Percentiles rank a stretch among this genome's conserved stretches.
phyloP scores from a whole-genome alignment of 768 basidiomycete genomes.

The Termitomyces eurrhizus region DNA sequence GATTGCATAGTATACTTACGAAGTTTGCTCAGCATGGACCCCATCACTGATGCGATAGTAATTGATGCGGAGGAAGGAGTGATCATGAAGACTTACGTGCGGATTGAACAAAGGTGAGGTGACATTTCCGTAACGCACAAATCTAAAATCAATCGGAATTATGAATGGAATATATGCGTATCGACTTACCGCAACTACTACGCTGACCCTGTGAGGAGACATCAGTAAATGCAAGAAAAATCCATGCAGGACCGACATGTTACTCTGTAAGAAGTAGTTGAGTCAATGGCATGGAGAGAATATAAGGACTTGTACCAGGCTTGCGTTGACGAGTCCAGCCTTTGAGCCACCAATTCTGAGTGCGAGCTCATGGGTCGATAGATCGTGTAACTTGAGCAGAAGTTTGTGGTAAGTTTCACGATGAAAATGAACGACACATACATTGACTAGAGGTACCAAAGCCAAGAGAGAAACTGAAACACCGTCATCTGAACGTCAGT shows the following conservation, averaged over 20 bases:
- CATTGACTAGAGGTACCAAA: constrained; percentile 78
- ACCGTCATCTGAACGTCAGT: neutral
- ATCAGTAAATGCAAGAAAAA: constrained; percentile 5
- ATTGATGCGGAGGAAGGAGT: neutral
- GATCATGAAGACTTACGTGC: constrained; percentile 45
- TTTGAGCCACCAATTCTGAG: constrained; percentile 72
- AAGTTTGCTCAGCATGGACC: constrained; percentile 78
- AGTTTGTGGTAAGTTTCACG: neutral
- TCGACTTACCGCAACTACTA: constrained; percentile 69
- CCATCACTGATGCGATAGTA: constrained; percentile 52
- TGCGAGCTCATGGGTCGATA: constrained; percentile 70
- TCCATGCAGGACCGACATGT: constrained; percentile 47
- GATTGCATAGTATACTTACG: constrained; percentile 29
- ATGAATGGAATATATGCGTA: neutral
- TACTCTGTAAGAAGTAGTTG: constrained; percentile 42
- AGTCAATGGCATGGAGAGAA: neutral
- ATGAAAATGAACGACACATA: constrained; percentile 18
- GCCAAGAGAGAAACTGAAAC: constrained; percentile 58
- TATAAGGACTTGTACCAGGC: constrained; percentile 48
- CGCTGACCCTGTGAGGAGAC: constrained; percentile 39
- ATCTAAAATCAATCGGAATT: constrained; percentile 40
- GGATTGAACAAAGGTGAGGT: constrained; percentile 77
- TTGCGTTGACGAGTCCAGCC: constrained; percentile 78
- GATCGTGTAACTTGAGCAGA: constrained; percentile 60
- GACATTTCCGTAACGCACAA: constrained; percentile 78